Percentiles rank a stretch among this genome's conserved stretches.
Conservation (phyloP, 495 filamentous ascomycete genomes). For the Bacidia gigantensis region DNA sequence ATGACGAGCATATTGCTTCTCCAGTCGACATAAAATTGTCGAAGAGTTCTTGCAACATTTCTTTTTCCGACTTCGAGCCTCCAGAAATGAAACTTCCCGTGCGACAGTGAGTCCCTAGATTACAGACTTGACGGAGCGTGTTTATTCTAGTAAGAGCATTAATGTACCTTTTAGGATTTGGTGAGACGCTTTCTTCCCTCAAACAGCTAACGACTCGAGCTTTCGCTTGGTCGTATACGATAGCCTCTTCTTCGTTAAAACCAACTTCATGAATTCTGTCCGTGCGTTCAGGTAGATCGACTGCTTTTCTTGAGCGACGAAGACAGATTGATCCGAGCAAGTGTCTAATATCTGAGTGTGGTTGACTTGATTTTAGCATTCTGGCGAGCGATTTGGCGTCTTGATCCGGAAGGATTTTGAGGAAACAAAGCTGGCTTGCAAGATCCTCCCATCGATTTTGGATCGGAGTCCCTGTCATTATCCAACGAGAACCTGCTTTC, state of each 20-base stretch:
- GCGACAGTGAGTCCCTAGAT: conserved; percentile 21
- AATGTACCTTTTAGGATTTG: conserved; percentile 11
- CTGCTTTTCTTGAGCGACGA: conserved; percentile 24
- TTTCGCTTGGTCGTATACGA: conserved; percentile 21
- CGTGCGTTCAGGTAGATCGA: conserved; percentile 21
- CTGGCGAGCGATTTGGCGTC: conserved; percentile 23
- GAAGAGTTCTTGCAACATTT: conserved; percentile 34
- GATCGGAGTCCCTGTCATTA: conserved; percentile 31
- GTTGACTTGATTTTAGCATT: conserved; percentile 23
- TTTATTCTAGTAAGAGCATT: conserved; percentile 31
- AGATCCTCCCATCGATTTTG: conserved; percentile 30
- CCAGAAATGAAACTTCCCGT: not conserved
- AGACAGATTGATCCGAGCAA: conserved; percentile 26
- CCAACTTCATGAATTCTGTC: conserved; percentile 21
- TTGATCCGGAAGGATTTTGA: conserved; percentile 25
- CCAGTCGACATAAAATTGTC: conserved; percentile 8
- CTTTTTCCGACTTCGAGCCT: conserved; percentile 30
- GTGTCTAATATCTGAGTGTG: conserved; percentile 6
- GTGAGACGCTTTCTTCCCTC: not conserved
- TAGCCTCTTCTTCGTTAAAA: conserved; percentile 21
- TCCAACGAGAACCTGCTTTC: conserved; percentile 23
- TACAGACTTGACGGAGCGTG: conserved; percentile 28
- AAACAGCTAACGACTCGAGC: conserved; percentile 14
- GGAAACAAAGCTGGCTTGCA: conserved; percentile 26
- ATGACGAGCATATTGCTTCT: conserved; percentile 4